Evolutionary conservation across 495 filamentous ascomycete genomes (phyloP), one percentile per base, ranked within the genome.

Genomic region (Baudoinia panamericana): DNA sequence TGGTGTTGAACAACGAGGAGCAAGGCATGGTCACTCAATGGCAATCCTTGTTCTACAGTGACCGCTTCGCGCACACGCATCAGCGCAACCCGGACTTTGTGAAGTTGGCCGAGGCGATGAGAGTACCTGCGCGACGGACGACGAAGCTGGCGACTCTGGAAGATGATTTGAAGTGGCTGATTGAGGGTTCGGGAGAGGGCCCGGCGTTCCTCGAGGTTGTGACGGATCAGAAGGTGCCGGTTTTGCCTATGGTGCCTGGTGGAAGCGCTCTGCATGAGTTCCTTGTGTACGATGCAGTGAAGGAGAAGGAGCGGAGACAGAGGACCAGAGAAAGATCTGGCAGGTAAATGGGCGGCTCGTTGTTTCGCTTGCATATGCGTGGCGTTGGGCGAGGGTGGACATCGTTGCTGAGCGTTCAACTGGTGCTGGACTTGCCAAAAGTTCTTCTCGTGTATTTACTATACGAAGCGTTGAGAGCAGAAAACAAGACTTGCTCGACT

Each of bases 21-120:
- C 87, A 94, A 60, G 82, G 82, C 39, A 96, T 95, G 88, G 85
- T 95, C 3, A 93, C 88, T 3, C 86, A 95, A 62, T 92, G 86
- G 82, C 88, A 94, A 59, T 79, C 76, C 48, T 69, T 94, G 31
- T 93, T 94, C 65, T 95, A 90, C 61, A 75, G 90, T 50, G 82
- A 94, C 53, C 76, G 88, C 36, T 93, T 87, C 59, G 75, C 84
- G 16, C 85, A 93, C 56, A 93, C 84, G 2, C 88, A 93, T 54
- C 84, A 93, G 59, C 74, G 73, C 56, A 93, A 93, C 57, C 82
- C 85, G 3, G 75, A 90, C 52, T 97, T 97, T 62, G 79, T 94
- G 52, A 92, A 90, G 60, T 64, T 97, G 17, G 76, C 81, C 13
- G 78, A 94, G n/a, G 59, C 61, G 4, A 63, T 63, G 61, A 46